Percentiles rank a stretch among this genome's conserved stretches.
Conservation (phyloP, 2,329 filamentous ascomycete species). For the Fusarium fracticaudum region DNA sequence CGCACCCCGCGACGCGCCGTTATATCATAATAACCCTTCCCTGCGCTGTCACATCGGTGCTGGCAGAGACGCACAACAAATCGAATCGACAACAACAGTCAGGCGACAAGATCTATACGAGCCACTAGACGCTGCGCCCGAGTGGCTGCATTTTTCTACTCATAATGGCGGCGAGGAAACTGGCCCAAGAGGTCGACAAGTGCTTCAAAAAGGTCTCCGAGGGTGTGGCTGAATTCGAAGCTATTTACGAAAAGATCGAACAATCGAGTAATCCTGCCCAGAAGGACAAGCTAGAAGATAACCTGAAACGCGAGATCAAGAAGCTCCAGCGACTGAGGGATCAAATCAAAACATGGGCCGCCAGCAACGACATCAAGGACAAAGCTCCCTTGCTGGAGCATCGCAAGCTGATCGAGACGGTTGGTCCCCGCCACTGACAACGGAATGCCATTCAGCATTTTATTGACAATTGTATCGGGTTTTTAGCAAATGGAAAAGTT, state of each 20-base stretch:
- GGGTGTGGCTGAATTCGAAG: constrained; percentile 90
- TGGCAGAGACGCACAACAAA: constrained; percentile 26
- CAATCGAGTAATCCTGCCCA: constrained; percentile 91
- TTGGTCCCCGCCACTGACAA: constrained; percentile 57
- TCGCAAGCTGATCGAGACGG: constrained; percentile 96
- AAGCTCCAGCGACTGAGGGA: constrained; percentile 97
- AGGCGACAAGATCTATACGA: constrained; percentile 10
- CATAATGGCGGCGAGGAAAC: constrained; percentile 93
- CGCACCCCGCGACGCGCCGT: constrained; percentile 26
- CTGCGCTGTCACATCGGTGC: constrained; percentile 15
- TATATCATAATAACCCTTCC: constrained; percentile 18
- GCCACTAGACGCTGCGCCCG: constrained; percentile 20
- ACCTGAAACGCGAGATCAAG: constrained; percentile 99
- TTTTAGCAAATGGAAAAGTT: constrained; percentile 97
- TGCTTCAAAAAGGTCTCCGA: constrained; percentile 99
- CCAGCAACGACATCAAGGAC: constrained; percentile 99
- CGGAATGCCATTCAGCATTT: constrained; percentile 1
- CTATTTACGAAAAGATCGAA: constrained; percentile 97
- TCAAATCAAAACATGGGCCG: constrained; percentile 99
- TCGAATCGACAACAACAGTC: constrained; percentile 7
- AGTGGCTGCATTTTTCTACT: constrained; percentile 27
- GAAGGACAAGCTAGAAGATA: constrained; percentile 98
- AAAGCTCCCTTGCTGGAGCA: constrained; percentile 95
- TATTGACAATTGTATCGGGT: constrained; percentile 29
- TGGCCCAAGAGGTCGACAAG: constrained; percentile 98